Evolutionary conservation across 108 stramenopile genomes (phyloP), one percentile per base, ranked within the genome.

Genomic region (Fragilariopsis cylindrus): DNA sequence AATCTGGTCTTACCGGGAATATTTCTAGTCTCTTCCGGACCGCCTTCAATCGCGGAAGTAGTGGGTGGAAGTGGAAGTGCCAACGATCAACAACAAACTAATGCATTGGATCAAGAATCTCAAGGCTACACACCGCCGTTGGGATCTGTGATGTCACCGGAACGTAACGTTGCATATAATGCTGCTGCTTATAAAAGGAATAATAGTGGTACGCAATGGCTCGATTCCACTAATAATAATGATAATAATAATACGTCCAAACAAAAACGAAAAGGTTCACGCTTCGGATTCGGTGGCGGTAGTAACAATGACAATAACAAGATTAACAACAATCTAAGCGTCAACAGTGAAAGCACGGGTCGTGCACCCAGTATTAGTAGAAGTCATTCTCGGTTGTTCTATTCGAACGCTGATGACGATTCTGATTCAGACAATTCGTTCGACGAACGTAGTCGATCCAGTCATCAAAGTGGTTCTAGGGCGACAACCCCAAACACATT

Each of bases 351-450:
- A 0, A 7, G 5, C 39, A 6, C 39, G 4, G 39, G 13, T n/a
- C 19, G 19, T 7, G 57, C 19, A 15, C 6, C 3, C 62, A 45
- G 9, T 40, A 41, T 3, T 56, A 71, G 55, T 42, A 13, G 56
- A 15, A 69, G 46, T 44, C 5, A n/a, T 41, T 63, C 62, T 21
- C 71, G 81, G 57, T 16, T 67, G 15, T 80, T 86, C 43, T 82
- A 81, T 66, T 57, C 54, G 50, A 60, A 76, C 48, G 69, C 64
- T 41, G 64, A 72, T 11, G 71, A 76, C 46, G 81, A 82, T 63
- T 63, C 62, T 40, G 75, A 79, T 60, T 80, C 76, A 11, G 81
- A 79, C 6, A 74, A 80, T 69, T 81, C 79, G 42, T 80, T 74
- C 65, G 76, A 77, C 52, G 64, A 57, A 57, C 58, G 47, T 40